Base-by-base conservation (phyloP, 1,284 basidiomycete species). In the Volvariella volvacea region DNA sequence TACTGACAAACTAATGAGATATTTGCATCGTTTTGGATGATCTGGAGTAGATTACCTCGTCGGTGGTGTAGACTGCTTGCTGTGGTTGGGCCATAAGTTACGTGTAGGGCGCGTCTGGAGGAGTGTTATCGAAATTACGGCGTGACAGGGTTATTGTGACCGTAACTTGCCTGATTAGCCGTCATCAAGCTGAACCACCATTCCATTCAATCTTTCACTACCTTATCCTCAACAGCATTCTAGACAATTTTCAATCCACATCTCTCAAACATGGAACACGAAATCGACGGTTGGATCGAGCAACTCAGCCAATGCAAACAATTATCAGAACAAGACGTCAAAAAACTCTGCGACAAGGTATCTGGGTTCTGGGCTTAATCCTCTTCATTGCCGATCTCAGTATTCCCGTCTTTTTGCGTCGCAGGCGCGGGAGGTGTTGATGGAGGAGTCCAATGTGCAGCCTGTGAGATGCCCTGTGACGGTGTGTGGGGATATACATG, bases 261-360 rank as follows among this genome's bases (percentile, higher is more conserved):
- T 39, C 21, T 36, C 28, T 25, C 19, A 22, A 40, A 32, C 61
- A 85, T 85, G 83, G 84, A 88, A 71, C 74, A 75, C 65, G 87
- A 91, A 79, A 78, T 91, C 65, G 92, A 95, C 70, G 78, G 74
- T 51, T 97, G 96, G 96, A 95, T 99, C 65, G 83, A 92, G 53
- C 93, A 98, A 66, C 83, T 99, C 54, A 88, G 88, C 68, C 89
- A 96, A 62, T 99, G 96, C 78, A 98, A 99, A 67, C 96, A 97
- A 58, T 82, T 99, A 51, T 78, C 89, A 48, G 96, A 99, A 70
- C 77, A 80, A 21, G 95, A 99, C 67, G 92, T 99, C 51, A 98
- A 98, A 79, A 85, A 86, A 64, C 78, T 99, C 54, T 99, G 96
- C 73, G 95, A 99, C 77, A 99, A 97, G 88, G 94, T 28, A 28